A percentile compares a stretch with the other conserved stretches of the same genome.
Evolutionary conservation across 768 basidiomycete species (phyloP).

Genomic region (Mycena floridula): DNA sequence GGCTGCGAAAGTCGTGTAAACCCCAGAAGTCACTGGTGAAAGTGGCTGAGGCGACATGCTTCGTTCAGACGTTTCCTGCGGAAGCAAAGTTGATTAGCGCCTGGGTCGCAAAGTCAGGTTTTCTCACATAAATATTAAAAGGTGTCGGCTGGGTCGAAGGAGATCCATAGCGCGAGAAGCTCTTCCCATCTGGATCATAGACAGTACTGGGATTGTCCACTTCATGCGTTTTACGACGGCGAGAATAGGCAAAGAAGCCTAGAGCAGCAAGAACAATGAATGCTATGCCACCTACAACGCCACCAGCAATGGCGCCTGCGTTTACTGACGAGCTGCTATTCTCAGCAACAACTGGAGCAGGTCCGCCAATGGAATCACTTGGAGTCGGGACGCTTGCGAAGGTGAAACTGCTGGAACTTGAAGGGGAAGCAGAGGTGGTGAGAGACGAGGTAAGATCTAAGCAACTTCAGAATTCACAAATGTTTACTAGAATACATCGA

Average conservation of each 20-base stretch:
- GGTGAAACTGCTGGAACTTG: slow-evolving; percentile 8
- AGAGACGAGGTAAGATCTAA: slow-evolving; percentile 2
- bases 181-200: slow-evolving; percentile 1
- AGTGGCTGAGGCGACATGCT: slow-evolving; percentile 11
- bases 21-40: slow-evolving; percentile 11
- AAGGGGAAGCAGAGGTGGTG: not conserved
- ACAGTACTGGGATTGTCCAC: not conserved
- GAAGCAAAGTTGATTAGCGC: slow-evolving; percentile 3
- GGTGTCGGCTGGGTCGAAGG: slow-evolving; percentile 7
- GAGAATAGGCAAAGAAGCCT: slow-evolving; percentile 31
- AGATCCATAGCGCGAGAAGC: too few species aligned
- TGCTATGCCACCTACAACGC: slow-evolving; percentile 48
- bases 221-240: slow-evolving; percentile 18
- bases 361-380: too few species aligned
- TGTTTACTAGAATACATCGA: not conserved
- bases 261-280: slow-evolving; percentile 32
- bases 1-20: slow-evolving; percentile 12
- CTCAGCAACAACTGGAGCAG: slow-evolving; percentile 1
- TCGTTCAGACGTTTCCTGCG: slow-evolving; percentile 6
- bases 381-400: slow-evolving; percentile 7
- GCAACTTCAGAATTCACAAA: too few species aligned
- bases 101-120: not conserved
- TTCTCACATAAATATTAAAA: slow-evolving; percentile 8
- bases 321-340: slow-evolving; percentile 14
- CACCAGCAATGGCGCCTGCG: slow-evolving; percentile 58